Base-by-base conservation (phyloP, 2,329 filamentous ascomycete species). In the Tolypocladium pustulatum region DNA sequence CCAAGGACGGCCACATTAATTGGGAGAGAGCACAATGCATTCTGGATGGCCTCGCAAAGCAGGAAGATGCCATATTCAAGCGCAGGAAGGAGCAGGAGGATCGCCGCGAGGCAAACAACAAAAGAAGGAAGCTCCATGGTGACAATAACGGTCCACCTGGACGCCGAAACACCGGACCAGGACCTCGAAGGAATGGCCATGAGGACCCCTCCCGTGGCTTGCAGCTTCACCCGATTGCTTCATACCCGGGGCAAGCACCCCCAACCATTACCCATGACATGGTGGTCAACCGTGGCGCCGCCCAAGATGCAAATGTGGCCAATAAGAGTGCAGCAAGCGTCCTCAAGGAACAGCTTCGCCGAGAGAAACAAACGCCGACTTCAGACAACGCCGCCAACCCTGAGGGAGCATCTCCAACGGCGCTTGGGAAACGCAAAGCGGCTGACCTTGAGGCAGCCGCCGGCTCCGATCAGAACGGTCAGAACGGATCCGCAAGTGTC, bases 291-390 rank as follows among this genome's bases (percentile, higher is more conserved):
- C 84, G 88, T 60, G 82, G 81, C 32, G 77, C 80, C 32, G 76
- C 83, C 38, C 80, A 84, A 59, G 86, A 87, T 66, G 85, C 89
- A 36, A 93, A 91, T 63, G 77, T 84, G 58, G 90, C 91, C 58
- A 99, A 99, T 76, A 96, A 96, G 75, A 97, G 91, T 67, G 94
- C 94, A 30, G 94, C 94, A 37, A 92, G 90, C 61, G 88, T 88
- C 25, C 76, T 99, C 56, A 95, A 95, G 73, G 88, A 88, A 65
- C 85, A 89, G 67, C 80, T 97, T 58, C 82, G 91, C 68, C 77
- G 65, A 5, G 65, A 63, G 30, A 71, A 70, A 57, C 60, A 25
- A 9, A n/a, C 62, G 6, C 25, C 62, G 2, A 7, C 12, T 9
- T 34, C 30, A 5, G 37, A 54, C 10, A 20, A 22, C 17, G 15